Evolutionary conservation across 2,329 filamentous ascomycete genomes (phyloP).

Genomic region (Colletotrichum acutatum): DNA sequence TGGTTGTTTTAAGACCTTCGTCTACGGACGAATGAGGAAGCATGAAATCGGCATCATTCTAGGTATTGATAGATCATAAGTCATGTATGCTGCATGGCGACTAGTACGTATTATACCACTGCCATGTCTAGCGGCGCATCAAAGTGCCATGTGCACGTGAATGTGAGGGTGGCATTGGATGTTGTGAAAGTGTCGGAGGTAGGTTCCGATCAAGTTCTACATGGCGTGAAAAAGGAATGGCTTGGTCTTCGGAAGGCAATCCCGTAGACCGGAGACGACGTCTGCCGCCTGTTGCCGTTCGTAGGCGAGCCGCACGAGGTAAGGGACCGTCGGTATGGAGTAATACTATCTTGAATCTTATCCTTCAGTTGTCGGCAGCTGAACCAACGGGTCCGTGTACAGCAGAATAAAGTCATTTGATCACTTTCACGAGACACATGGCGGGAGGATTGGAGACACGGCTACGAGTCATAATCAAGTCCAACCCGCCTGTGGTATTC

Average conservation of each 20-base stretch:
- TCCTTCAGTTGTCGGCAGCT: no score
- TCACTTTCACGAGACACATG: neutral
- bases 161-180: neutral
- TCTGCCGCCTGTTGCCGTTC: neutral
- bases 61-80: constrained; percentile 9
- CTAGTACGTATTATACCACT: neutral
- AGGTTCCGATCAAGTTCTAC: neutral
- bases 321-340: no score
- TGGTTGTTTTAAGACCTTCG: neutral
- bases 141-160: neutral
- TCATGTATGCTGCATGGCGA: no score
- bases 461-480: constrained; percentile 14
- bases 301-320: neutral
- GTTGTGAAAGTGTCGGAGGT: neutral
- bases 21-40: constrained; percentile 1
- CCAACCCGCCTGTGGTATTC: neutral
- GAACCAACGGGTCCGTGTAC: neutral
- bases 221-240: no score
- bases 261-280: neutral
- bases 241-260: neutral
- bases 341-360: neutral
- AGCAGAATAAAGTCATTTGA: constrained; percentile 9
- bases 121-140: neutral
- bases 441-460: neutral
- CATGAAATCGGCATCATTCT: neutral